phyloP scores from a whole-genome alignment of 2,329 filamentous ascomycete species.

The Neonectria ditissima region DNA sequence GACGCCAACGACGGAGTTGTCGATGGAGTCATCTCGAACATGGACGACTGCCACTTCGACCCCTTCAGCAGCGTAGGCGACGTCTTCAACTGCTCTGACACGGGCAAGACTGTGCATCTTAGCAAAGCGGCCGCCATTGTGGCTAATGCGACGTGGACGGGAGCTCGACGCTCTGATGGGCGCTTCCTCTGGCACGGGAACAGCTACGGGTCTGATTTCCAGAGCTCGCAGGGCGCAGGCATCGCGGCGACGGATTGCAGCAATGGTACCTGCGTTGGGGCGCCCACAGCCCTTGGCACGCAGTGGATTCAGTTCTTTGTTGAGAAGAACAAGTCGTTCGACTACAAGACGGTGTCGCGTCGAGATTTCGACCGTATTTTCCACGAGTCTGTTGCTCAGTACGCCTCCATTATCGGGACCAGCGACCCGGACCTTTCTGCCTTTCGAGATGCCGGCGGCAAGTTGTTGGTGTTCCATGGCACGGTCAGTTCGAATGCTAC shows the following conservation, averaged over 20 bases:
- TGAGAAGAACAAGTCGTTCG: slow-evolving; percentile 12
- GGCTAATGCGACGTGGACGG: slow-evolving; percentile 16
- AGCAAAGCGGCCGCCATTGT: slow-evolving; percentile 8
- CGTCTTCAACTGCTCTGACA: slow-evolving; percentile 5
- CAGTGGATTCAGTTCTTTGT: slow-evolving; percentile 9
- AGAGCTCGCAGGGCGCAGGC: not conserved
- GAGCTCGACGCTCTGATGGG: slow-evolving; percentile 2
- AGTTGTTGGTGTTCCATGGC: slow-evolving; percentile 32
- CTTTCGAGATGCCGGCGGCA: slow-evolving; percentile 30
- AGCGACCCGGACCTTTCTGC: slow-evolving; percentile 21
- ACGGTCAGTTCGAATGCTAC: slow-evolving; percentile 11
- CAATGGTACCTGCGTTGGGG: not conserved
- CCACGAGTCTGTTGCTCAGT: not conserved
- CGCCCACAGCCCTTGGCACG: not conserved
- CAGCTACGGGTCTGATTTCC: slow-evolving; percentile 13
- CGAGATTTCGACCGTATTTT: slow-evolving; percentile 8
- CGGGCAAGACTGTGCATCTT: not conserved
- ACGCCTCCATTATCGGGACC: slow-evolving; percentile 16
- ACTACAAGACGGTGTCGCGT: slow-evolving; percentile 1
- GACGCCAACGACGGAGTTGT: slow-evolving; percentile 39
- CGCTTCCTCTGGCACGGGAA: slow-evolving; percentile 11
- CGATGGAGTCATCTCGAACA: slow-evolving; percentile 40
- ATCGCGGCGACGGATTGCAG: slow-evolving; percentile 2
- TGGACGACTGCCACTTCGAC: slow-evolving; percentile 34
- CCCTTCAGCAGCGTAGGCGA: slow-evolving; percentile 30